Conservation (phyloP, 345 rosid genomes). For the Crucihimalaya himalaica region DNA sequence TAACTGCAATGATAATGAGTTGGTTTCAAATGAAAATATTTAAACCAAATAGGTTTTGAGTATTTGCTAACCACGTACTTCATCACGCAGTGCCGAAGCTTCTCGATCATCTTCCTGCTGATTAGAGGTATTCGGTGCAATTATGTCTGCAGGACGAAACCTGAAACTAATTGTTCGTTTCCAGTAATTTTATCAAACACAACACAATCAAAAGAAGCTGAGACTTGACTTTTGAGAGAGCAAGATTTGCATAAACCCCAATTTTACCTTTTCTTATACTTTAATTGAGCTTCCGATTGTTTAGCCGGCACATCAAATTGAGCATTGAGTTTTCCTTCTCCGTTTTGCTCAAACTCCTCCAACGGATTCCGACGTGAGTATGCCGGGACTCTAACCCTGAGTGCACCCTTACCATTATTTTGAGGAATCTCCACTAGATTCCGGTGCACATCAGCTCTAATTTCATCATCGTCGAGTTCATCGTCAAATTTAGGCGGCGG, state of each 20-base stretch:
- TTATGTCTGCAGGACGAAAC: constrained; percentile 54
- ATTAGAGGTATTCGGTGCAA: constrained; percentile 24
- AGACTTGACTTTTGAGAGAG: neutral
- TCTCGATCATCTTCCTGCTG: constrained; percentile 76
- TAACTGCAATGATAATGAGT: constrained; percentile 58
- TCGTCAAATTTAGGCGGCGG: constrained; percentile 30
- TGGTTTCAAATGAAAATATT: constrained; percentile 21
- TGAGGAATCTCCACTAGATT: neutral
- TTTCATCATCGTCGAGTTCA: constrained; percentile 12
- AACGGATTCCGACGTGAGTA: constrained; percentile 32
- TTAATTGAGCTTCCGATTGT: constrained; percentile 38
- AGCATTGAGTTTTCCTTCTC: constrained; percentile 10
- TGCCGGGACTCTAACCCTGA: constrained; percentile 36
- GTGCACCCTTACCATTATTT: constrained; percentile 10
- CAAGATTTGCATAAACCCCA: neutral
- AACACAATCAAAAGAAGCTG: constrained; percentile 1
- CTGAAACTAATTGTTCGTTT: constrained; percentile 47
- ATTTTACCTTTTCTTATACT: constrained; percentile 40
- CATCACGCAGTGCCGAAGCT: constrained; percentile 96
- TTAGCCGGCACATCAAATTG: constrained; percentile 18
- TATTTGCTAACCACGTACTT: constrained; percentile 53
- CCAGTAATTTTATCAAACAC: constrained; percentile 26
- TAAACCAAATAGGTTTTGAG: neutral
- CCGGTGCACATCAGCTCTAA: neutral
- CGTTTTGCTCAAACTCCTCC: constrained; percentile 9